Evolutionary conservation across 257 asterid species (phyloP).

Genomic region (Linaria vulgaris): DNA sequence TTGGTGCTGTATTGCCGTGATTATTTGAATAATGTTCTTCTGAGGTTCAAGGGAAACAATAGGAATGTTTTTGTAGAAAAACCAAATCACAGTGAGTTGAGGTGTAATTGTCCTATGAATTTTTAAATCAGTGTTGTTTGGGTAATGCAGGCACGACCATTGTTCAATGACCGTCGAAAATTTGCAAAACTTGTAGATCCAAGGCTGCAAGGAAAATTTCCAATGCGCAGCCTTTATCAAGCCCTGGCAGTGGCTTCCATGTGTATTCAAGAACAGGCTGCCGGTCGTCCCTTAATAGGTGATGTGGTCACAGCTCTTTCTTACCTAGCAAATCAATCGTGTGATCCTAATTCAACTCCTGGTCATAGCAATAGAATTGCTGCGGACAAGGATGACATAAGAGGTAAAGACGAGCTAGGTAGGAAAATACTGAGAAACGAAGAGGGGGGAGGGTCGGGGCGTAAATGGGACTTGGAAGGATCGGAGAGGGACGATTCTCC

Average conservation of each 20-base stretch:
- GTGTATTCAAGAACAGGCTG: slow-evolving; percentile 97
- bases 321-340: slow-evolving; percentile 80
- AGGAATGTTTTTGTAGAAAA: too few relatives aligned
- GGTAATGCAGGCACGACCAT: slow-evolving; percentile 75
- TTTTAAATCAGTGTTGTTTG: too few relatives aligned
- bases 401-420: slow-evolving; percentile 52
- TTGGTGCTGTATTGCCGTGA: too few relatives aligned
- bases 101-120: too few relatives aligned
- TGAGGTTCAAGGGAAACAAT: neutral
- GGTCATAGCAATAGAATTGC: slow-evolving; percentile 34
- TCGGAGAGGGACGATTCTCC: slow-evolving; percentile 85
- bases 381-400: slow-evolving; percentile 45
- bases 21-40: too few relatives aligned
- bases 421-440: slow-evolving; percentile 61
- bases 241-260: slow-evolving; percentile 98
- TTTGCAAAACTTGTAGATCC: slow-evolving; percentile 89
- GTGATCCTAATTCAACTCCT: slow-evolving; percentile 47
- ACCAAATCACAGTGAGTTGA: too few relatives aligned
- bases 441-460: slow-evolving; percentile 73
- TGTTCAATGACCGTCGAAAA: slow-evolving; percentile 84
- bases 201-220: slow-evolving; percentile 72
- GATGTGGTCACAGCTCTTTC: slow-evolving; percentile 97
- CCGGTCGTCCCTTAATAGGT: slow-evolving; percentile 91
- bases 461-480: slow-evolving; percentile 77
- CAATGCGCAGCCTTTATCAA: slow-evolving; percentile 88